Base-by-base conservation (phyloP, 371 early-diverging fungal genomes). In the Mortierella sp. region DNA sequence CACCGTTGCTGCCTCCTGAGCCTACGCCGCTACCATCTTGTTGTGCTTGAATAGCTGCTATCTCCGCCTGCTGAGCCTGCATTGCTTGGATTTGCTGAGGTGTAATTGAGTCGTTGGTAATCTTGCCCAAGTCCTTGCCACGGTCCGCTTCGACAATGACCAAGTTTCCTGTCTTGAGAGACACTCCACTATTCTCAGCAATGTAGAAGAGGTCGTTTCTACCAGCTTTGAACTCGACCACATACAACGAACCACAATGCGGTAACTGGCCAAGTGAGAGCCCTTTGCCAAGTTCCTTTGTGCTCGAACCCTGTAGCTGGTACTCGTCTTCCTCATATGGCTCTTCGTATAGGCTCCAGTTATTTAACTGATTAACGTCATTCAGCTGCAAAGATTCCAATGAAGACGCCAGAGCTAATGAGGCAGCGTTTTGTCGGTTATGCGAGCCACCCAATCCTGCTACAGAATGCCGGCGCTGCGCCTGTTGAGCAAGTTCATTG, bases 131-230 rank as follows among this genome's bases (percentile, higher is more conserved):
- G 78, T 98, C 99, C 58, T 95, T 94, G 22, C 98, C 99, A 40
- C 99, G 92, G 77, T 98, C 99, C 3, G 96, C 99, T 84, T 98
- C 97, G 0, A 97, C 97, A 79, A 98, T 95, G 16, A 96, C 97
- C 53, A 93, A 85, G 70, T 96, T 96, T 7, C 93, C 92, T 85
- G 73, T 63, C 91, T 91, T 22, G 82, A 67, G 50, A 87, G 69
- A 2, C 89, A 89, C 69, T 89, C 81, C 82, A 16, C 72, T 73
- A 22, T 77, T 83, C 15, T 93, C 93, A 6, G 90, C 72, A 4
- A 90, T 70, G 80, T 92, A 95, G 81, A 92, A 96, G 58, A 90
- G 87, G 70, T 96, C 96, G 22, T 87, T 91, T n/a, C 96, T 88
- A 19, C 95, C 95, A 11, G 94, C 95, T 74, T 96, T 97, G 81